Evolutionary conservation across 192 early-diverging fungal genomes (phyloP).

Genomic region (Mortierella hygrophila): DNA sequence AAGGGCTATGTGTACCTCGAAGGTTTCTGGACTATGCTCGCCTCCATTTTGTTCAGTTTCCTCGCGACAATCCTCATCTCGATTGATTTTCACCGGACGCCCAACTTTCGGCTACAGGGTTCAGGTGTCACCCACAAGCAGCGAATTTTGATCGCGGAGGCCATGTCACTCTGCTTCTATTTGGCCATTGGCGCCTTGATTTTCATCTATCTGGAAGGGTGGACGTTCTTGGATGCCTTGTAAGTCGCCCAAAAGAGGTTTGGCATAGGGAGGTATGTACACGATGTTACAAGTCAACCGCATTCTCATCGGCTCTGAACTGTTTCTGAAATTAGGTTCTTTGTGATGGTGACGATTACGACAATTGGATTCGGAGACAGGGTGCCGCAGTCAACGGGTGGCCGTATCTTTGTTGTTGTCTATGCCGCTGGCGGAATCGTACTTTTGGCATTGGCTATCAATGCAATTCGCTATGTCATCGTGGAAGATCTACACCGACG

Average conservation of each 20-base stretch:
- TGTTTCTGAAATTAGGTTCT: conserved; percentile 20
- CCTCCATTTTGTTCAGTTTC: conserved; percentile 27
- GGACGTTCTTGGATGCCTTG: conserved; percentile 34
- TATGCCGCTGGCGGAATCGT: conserved; percentile 48
- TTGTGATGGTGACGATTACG: conserved; percentile 46
- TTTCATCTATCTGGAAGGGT: conserved; percentile 34
- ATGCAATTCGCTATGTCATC: conserved; percentile 50
- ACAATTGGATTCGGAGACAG: conserved; percentile 44
- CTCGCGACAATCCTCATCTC: conserved; percentile 33
- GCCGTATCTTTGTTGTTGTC: conserved; percentile 35
- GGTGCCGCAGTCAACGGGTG: conserved; percentile 9
- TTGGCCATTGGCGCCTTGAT: conserved; percentile 38
- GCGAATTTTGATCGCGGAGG: conserved; percentile 36
- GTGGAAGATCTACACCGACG: conserved; percentile 36
- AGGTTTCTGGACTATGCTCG: conserved; percentile 47
- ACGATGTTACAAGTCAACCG: neutral
- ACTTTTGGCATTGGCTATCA: conserved; percentile 35
- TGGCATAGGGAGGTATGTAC: neutral
- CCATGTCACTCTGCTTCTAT: conserved; percentile 46
- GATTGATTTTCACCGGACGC: conserved; percentile 34
- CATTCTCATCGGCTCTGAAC: neutral
- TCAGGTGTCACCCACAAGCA: conserved; percentile 51
- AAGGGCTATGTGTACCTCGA: conserved; percentile 32
- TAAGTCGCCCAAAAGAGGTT: neutral
- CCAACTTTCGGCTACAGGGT: conserved; percentile 35